These are phyloP conservation scores for Metschnikowia rubicola DNA, from an alignment of 805 yeast genomes.

Conservation along the genomic window DNA sequence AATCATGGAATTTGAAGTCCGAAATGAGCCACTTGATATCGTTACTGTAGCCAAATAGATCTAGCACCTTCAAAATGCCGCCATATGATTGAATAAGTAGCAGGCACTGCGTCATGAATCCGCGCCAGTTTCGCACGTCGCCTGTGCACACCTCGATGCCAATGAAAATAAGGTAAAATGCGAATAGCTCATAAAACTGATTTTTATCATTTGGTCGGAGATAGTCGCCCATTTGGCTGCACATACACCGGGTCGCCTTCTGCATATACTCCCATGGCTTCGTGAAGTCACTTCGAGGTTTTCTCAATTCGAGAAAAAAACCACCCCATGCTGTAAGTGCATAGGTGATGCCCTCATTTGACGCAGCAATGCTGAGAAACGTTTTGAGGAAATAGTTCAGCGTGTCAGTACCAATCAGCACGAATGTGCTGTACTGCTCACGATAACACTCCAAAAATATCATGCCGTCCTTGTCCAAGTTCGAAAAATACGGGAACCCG, in stretches of 20 bases:
- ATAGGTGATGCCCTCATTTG: slow-evolving; percentile 16
- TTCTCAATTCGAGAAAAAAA: slow-evolving; percentile 16
- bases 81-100: slow-evolving; percentile 14
- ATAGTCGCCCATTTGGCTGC: slow-evolving; percentile 14
- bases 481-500: slow-evolving; percentile 8
- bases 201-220: slow-evolving; percentile 12
- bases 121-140: slow-evolving; percentile 20
- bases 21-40: slow-evolving; percentile 21
- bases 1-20: slow-evolving; percentile 22
- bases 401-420: slow-evolving; percentile 16
- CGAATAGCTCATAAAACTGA: slow-evolving; percentile 16
- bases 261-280: slow-evolving; percentile 22
- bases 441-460: slow-evolving; percentile 17
- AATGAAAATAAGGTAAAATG: slow-evolving; percentile 19
- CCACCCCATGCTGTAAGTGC: slow-evolving; percentile 23
- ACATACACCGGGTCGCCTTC: slow-evolving; percentile 18
- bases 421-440: slow-evolving; percentile 16
- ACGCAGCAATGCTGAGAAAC: slow-evolving; percentile 16
- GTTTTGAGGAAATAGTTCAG: slow-evolving; percentile 22
- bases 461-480: slow-evolving; percentile 18
- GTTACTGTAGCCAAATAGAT: slow-evolving; percentile 14
- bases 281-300: slow-evolving; percentile 15
- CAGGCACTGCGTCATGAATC: slow-evolving; percentile 16
- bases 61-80: slow-evolving; percentile 13
- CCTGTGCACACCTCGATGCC: slow-evolving; percentile 23